Evolutionary conservation across 1,284 basidiomycete species (phyloP), one percentile per base, ranked within the genome.

Genomic region (Tylopilus sp.): DNA sequence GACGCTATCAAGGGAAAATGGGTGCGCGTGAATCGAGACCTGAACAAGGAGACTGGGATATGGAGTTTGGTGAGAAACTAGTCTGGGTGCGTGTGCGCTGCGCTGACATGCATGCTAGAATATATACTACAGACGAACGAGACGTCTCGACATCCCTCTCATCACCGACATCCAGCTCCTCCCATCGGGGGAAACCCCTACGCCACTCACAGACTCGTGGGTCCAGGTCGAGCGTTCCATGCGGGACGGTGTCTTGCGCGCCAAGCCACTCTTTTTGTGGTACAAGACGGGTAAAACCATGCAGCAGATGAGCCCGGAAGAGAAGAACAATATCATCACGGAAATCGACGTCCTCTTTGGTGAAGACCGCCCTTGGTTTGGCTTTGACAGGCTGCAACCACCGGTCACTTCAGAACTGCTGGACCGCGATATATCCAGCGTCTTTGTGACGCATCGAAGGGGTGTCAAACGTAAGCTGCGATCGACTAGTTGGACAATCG

Each of bases 341-440:
- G 92, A 96, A 66, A 57, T 95, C n/a, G 91, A 94, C 63, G 75
- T 94, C 2, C 68, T 89, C 0, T 94, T 83, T 61, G 93, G 93
- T 4, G 82, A 88, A 43, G 82, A 85, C 48, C 73, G 77, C 7
- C 82, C 90, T 0, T 91, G 88, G 81, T 92, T 83, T 58, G 92
- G 91, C 0, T 95, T 93, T 62, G 77, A 89, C 58, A 83, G 78
- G 58, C 61, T 92, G 2, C 68, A 78, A 28, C 82, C 82, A 0
- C 69, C 79, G 2, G 76, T 84, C 7, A 73, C 81, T 15, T 62
- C 65, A 7, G 69, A 71, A 43, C 54, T 68, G 21, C 66, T 66
- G 20, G 71, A 70, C 12, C 69, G 65, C 34, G 54, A 17, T 8
- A 18, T 71, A 1, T 74, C 82, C 50, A 77, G 75, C 42, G 81